Base-by-base conservation (phyloP, 495 filamentous ascomycete species). In the Usnea hakonensis region DNA sequence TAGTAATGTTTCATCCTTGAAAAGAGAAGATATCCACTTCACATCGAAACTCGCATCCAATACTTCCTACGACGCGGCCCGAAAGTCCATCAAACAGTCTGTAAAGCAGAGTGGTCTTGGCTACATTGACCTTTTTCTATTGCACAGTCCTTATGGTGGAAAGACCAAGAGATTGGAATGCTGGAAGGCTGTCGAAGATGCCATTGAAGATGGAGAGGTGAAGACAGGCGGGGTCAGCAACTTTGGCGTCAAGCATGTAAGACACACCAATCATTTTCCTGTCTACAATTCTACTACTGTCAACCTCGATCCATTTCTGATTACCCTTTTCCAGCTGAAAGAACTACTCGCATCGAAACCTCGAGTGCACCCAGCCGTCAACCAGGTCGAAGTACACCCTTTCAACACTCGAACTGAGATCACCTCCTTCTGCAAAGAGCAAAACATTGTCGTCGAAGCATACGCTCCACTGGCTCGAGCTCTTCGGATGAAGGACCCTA, bases 321-420 rank as follows among this genome's bases (percentile, higher is more conserved):
- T 41, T 50, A 56, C 17, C 43, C 19, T n/a, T 11, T 56, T 14
- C 28, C 66, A 85, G 79, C 71, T 89, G 17, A 73, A 86, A 65
- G 86, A 90, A 71, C 77, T 90, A 13, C 73, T 85, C 55, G 77
- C 69, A 32, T 81, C 78, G 16, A 78, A 77, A 50, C 83, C 79
- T 21, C 71, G 70, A 16, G 71, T 86, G 26, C 54, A 69, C 11
- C 85, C 86, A 0, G 77, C 76, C 0, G 79, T 90, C 35, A 88
- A 89, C 63, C 87, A 90, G 71, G 79, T 88, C 60, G 87, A 89
- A 68, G 78, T 87, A 0, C 85, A 89, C 58, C 87, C 85, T 1
- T 90, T 88, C 74, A 86, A 87, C 62, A 83, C 84, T 0, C 78
- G 83, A 16, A 75, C 70, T 0, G 79, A 80, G 19, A 84, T 89